These are phyloP conservation scores for Vigna reflexopilosa DNA, from an alignment of 306 rosid genomes.

Conservation along the genomic window DNA sequence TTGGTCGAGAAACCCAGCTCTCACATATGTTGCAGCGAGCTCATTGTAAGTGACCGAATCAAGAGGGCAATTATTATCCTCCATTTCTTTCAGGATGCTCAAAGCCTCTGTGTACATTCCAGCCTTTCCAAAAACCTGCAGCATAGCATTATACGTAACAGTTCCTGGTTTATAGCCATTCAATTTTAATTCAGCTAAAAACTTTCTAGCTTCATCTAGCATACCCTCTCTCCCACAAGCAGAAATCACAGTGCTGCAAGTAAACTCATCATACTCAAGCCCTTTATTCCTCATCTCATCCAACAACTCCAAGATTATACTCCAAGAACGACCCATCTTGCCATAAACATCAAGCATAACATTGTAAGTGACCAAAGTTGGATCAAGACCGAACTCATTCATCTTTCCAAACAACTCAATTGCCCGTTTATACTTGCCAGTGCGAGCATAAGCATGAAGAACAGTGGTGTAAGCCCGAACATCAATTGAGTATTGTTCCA, in stretches of 20 bases:
- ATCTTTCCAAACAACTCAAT: slow-evolving; percentile 72
- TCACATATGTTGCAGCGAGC: slow-evolving; percentile 84
- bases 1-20: slow-evolving; percentile 89
- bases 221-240: slow-evolving; percentile 94
- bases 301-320: slow-evolving; percentile 69
- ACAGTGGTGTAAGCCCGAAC: slow-evolving; percentile 78
- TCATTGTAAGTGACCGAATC: slow-evolving; percentile 92
- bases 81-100: slow-evolving; percentile 85
- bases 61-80: slow-evolving; percentile 71
- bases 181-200: slow-evolving; percentile 67
- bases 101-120: slow-evolving; percentile 84
- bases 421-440: slow-evolving; percentile 79
- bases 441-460: slow-evolving; percentile 78
- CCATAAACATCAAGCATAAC: slow-evolving; percentile 97
- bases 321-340: slow-evolving; percentile 97
- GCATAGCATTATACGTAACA: slow-evolving; percentile 76
- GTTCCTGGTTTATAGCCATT: slow-evolving; percentile 86
- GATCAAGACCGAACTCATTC: slow-evolving; percentile 76
- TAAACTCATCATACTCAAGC: slow-evolving; percentile 85
- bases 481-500: slow-evolving; percentile 80
- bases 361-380: slow-evolving; percentile 90
- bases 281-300: slow-evolving; percentile 79
- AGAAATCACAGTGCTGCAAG: slow-evolving; percentile 91
- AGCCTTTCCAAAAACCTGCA: slow-evolving; percentile 91
- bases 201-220: slow-evolving; percentile 82